Percentiles rank a stretch among this genome's conserved stretches.
phyloP scores from a whole-genome alignment of 2,329 filamentous ascomycete genomes.

The Polytolypa hystricis region DNA sequence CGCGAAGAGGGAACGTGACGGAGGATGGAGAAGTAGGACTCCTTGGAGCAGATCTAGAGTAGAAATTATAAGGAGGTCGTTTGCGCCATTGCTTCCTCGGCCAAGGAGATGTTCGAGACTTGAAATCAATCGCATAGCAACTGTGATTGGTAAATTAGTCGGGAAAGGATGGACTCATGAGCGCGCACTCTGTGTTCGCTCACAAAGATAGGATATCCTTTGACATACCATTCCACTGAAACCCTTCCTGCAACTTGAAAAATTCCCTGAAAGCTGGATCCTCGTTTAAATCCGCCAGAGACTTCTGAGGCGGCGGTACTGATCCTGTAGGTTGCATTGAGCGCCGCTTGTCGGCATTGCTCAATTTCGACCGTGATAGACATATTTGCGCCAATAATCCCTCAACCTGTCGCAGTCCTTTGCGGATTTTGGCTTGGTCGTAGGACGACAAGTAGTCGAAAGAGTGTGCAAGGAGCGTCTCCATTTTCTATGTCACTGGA shows the following conservation, averaged over 20 bases:
- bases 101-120: conserved; percentile 80
- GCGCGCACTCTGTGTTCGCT: no score
- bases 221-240: conserved; percentile 79
- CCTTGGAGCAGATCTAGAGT: conserved; percentile 86
- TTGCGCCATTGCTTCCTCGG: conserved; percentile 67
- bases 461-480: conserved; percentile 78
- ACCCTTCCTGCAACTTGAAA: conserved; percentile 91
- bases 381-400: conserved; percentile 90
- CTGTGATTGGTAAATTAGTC: conserved; percentile 27
- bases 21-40: conserved; percentile 74
- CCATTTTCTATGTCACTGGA: no score
- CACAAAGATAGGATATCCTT: no score
- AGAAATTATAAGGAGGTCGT: conserved; percentile 78
- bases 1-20: conserved; percentile 75
- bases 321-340: conserved; percentile 31
- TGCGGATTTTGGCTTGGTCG: conserved; percentile 79
- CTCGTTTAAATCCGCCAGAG: conserved; percentile 57
- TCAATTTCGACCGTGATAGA: conserved; percentile 46
- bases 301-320: conserved; percentile 43
- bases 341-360: conserved; percentile 30
- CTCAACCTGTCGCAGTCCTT: conserved; percentile 88
- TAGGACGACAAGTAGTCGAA: conserved; percentile 96
- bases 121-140: conserved; percentile 71
- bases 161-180: no score
- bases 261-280: conserved; percentile 92